Evolutionary conservation across 176 grass and related monocot species (phyloP).

Genomic region (Cenchrus americanus): DNA sequence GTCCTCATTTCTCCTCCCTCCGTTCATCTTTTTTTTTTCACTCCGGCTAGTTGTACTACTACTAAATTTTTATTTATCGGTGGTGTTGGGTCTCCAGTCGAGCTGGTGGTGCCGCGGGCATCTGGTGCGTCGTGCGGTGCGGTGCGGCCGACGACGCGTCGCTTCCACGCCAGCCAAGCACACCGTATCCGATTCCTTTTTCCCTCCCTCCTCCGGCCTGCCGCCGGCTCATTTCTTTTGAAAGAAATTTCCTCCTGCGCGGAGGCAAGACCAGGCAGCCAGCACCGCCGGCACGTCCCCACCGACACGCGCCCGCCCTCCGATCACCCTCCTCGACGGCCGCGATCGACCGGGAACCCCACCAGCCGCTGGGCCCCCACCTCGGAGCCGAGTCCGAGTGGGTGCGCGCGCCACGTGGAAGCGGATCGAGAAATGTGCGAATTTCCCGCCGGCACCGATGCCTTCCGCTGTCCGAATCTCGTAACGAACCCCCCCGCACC

Average conservation of each 20-base stretch:
- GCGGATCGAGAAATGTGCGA: conserved; percentile 14
- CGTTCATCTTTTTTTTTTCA: not conserved
- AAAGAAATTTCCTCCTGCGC: not conserved
- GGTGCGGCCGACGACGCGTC: conserved; percentile 25
- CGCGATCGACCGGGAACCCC: accelerated
- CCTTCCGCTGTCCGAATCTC: too few relatives aligned
- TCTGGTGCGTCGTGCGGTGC: too few relatives aligned
- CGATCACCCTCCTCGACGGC: conserved; percentile 24
- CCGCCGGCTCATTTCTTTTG: too few relatives aligned
- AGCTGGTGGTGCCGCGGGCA: not conserved
- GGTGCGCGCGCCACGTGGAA: conserved; percentile 44
- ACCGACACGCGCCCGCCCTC: conserved; percentile 1
- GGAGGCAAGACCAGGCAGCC: not conserved
- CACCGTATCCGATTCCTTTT: conserved; percentile 15
- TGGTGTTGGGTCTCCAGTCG: not conserved
- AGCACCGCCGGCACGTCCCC: not conserved
- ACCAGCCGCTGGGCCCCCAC: not conserved
- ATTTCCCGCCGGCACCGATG: not conserved
- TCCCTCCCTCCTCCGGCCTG: too few relatives aligned
- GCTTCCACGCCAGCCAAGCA: conserved; percentile 48
- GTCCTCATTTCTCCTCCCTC: too few relatives aligned
- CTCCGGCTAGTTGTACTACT: not conserved
- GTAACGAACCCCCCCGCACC: too few relatives aligned
- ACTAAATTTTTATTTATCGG: too few relatives aligned
- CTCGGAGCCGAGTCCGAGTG: not conserved